Base-by-base conservation (phyloP, 2,329 filamentous ascomycete genomes). In the Sphaceloma murrayae region DNA sequence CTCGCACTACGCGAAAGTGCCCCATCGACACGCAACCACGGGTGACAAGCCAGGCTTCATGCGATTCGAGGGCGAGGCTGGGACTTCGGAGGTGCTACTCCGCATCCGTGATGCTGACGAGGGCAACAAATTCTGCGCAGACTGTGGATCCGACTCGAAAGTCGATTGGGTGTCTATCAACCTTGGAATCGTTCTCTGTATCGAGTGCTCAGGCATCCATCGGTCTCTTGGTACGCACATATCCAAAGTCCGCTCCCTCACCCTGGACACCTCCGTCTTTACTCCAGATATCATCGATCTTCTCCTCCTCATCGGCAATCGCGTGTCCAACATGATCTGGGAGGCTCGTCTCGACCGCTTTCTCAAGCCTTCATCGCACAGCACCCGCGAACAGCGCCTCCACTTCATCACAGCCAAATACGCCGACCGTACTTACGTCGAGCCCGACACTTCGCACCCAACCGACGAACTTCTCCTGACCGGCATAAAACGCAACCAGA, bases 81-180 rank as follows among this genome's bases (percentile, higher is more conserved):
- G 83, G 49, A 84, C 87, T 0, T 58, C 56, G 3, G 85, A 89
- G 49, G 70, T 98, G 6, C 73, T 98, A 4, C 85, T 94, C 59
- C 79, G 82, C 58, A 77, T 98, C 31, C 82, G 89, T 39, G 85
- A 93, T 47, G 84, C 82, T 39, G 91, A 98, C 57, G 83, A 94
- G 56, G 88, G 86, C 30, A 98, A 98, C 63, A 82, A 78, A 53
- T 84, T 82, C 75, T 98, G 91, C 60, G 91, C 91, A 11, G 91
- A 98, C 61, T 98, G 91, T 58, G 85, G 85, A 8, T 93, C 87
- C 5, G 82, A 83, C 24, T 77, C 80, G 57, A 96, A 95, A 67
- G 88, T 94, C 16, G 91, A 98, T 63, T 98, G 91, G 91, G 91
- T 96, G 19, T 96, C 91, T 0, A 94, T 98, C 65, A 98, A 98